Evolutionary conservation across 1,284 basidiomycete genomes (phyloP), one percentile per base, ranked within the genome.

Genomic region (Bjerkandera adusta): DNA sequence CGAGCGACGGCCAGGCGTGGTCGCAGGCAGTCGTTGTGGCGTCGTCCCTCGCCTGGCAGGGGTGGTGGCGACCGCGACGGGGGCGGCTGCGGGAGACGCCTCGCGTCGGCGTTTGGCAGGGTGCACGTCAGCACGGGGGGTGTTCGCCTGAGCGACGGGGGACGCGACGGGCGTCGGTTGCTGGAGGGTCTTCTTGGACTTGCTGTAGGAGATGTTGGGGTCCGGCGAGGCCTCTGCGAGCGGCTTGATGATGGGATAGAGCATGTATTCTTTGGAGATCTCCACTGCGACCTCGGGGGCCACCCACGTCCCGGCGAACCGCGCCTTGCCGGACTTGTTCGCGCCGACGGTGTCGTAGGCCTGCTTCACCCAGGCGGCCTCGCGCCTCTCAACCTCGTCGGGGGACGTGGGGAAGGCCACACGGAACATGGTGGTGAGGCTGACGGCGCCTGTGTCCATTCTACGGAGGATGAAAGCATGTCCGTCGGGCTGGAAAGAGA

Each of bases 351-450:
- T 79, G 64, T 97, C 90, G 68, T 81, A 91, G 56, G 73, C 79
- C 21, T 84, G 78, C 61, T 89, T 89, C 51, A 94, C 85, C 89
- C 89, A 97, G 41, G 81, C 77, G 57, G 90, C 81, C 68, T 99
- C 96, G 25, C 70, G 71, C 61, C 82, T 83, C 68, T 98, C 96
- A 16, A 87, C 84, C 36, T 79, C 76, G 2, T 92, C 90, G 25
- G 76, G 71, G 1, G 94, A 89, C 45, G 75, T 81, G 7, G 97
- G 96, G 70, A 95, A 99, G 0, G 95, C 93, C 21, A 95, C 92
- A 57, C 93, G 91, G 75, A 93, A 98, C 92, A 99, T 97, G 51
- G 96, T 97, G 4, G 94, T 97, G 15, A 96, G 84, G 50, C 90
- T 93, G 67, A 99, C 81, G 20, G 95, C 95, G 54, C 92, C 85